A percentile compares a stretch with the other conserved stretches of the same genome.
Evolutionary conservation across 306 rosid species (phyloP).

Genomic region (Malus asiatica): DNA sequence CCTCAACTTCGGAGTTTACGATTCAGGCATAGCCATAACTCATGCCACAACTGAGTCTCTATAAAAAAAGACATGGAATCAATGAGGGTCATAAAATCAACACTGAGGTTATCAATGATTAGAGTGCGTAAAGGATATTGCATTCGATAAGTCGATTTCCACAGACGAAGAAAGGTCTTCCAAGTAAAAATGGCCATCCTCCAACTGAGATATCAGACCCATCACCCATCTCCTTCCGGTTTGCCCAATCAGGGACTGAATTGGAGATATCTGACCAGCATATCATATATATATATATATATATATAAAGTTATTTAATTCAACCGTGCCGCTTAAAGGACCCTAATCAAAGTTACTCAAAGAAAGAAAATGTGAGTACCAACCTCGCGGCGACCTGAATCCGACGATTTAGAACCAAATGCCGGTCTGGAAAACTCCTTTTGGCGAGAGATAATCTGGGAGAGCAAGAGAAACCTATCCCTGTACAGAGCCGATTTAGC

Average conservation of each 20-base stretch:
- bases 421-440: constrained; percentile 78
- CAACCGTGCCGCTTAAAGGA: neutral
- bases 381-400: constrained; percentile 80
- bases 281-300: neutral
- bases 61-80: neutral
- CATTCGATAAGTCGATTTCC: constrained; percentile 57
- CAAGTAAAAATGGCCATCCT: constrained; percentile 79
- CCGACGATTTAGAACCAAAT: constrained; percentile 55
- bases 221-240: constrained; percentile 79
- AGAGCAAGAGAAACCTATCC: constrained; percentile 69
- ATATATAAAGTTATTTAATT: neutral
- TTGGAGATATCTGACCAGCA: constrained; percentile 74
- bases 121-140: constrained; percentile 62
- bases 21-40: neutral
- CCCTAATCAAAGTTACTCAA: neutral
- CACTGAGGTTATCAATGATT: neutral
- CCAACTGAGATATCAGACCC: constrained; percentile 85
- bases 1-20: neutral
- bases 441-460: constrained; percentile 81
- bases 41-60: constrained; percentile 1
- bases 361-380: constrained; percentile 10
- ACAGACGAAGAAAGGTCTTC: constrained; percentile 84
- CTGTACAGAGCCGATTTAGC: constrained; percentile 61
- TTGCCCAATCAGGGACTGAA: constrained; percentile 88
- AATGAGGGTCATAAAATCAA: neutral